A percentile compares a stretch with the other conserved stretches of the same genome.
Evolutionary conservation across 108 stramenopile species (phyloP).

Genomic region (Nitzschia putrida): DNA sequence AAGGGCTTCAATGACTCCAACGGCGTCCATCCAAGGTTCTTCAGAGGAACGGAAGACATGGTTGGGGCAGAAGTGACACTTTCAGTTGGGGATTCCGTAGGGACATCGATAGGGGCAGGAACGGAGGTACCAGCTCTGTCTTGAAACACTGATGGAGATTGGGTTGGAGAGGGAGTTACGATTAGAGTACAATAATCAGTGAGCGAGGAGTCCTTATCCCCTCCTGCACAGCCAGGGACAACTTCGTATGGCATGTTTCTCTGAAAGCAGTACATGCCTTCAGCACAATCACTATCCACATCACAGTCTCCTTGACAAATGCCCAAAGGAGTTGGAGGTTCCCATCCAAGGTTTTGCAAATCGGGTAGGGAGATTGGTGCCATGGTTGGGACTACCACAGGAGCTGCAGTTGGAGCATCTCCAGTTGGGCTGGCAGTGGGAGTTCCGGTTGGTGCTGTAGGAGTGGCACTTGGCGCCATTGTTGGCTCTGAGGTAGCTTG

Average conservation of each 20-base stretch:
- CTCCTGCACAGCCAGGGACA: slow-evolving; percentile 45
- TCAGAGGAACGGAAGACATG: not conserved
- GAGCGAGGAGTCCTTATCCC: slow-evolving; percentile 27
- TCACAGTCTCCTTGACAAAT: slow-evolving; percentile 55
- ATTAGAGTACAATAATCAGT: slow-evolving; percentile 35
- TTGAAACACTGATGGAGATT: not conserved
- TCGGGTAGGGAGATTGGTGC: slow-evolving; percentile 2
- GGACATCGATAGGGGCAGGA: slow-evolving; percentile 12
- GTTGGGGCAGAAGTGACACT: not conserved
- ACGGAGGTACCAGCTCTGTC: not conserved
- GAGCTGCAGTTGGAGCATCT: not conserved
- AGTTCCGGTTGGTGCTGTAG: not conserved
- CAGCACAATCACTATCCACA: slow-evolving; percentile 40
- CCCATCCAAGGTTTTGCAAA: slow-evolving; percentile 36
- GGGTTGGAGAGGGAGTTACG: slow-evolving; percentile 4
- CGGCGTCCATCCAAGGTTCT: slow-evolving; percentile 8
- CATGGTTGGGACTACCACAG: slow-evolving; percentile 16
- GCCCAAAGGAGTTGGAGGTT: slow-evolving; percentile 23
- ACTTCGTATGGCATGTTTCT: slow-evolving; percentile 26
- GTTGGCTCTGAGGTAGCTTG: not conserved
- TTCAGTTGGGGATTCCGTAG: not conserved
- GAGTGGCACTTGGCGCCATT: not conserved
- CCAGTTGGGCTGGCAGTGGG: slow-evolving; percentile 11
- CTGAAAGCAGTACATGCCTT: slow-evolving; percentile 38
- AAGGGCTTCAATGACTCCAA: slow-evolving; percentile 27